These are phyloP conservation scores for Epichloe hybrida DNA, from an alignment of 2,329 filamentous ascomycete species.

Conservation along the genomic window DNA sequence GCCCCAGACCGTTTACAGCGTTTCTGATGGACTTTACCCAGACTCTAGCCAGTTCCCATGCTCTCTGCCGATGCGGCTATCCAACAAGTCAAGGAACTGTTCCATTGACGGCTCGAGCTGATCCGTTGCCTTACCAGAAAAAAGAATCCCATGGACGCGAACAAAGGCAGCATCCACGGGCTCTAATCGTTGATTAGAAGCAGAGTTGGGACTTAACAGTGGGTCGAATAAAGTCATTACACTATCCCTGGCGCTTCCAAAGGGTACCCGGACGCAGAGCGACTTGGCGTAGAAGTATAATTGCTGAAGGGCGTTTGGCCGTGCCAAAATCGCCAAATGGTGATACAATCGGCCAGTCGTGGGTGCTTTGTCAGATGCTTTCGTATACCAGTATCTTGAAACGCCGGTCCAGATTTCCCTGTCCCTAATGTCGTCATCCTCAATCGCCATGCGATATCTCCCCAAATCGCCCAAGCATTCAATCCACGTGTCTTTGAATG, in stretches of 20 bases:
- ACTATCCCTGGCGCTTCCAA: conserved; percentile 53
- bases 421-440: conserved; percentile 64
- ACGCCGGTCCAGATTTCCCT: conserved; percentile 73
- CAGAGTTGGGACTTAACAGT: conserved; percentile 25
- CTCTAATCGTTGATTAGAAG: conserved; percentile 18
- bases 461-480: conserved; percentile 82
- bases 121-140: conserved; percentile 35
- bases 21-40: conserved; percentile 19
- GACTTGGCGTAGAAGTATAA: conserved; percentile 61
- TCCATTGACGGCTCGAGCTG: conserved; percentile 29
- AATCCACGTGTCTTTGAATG: conserved; percentile 82
- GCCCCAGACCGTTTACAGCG: neutral
- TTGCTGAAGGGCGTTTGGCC: conserved; percentile 56
- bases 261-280: conserved; percentile 54
- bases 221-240: conserved; percentile 58
- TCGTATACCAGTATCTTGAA: conserved; percentile 70
- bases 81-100: conserved; percentile 40
- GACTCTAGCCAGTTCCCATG: conserved; percentile 37
- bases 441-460: conserved; percentile 78
- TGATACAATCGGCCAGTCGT: conserved; percentile 72
- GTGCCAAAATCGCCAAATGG: conserved; percentile 67
- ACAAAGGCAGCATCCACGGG: conserved; percentile 46
- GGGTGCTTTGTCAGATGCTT: conserved; percentile 64
- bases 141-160: conserved; percentile 50
- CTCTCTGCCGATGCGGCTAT: conserved; percentile 39